Evolutionary conservation across 139 green algal species (phyloP).

Genomic region (Gonium pectorale): DNA sequence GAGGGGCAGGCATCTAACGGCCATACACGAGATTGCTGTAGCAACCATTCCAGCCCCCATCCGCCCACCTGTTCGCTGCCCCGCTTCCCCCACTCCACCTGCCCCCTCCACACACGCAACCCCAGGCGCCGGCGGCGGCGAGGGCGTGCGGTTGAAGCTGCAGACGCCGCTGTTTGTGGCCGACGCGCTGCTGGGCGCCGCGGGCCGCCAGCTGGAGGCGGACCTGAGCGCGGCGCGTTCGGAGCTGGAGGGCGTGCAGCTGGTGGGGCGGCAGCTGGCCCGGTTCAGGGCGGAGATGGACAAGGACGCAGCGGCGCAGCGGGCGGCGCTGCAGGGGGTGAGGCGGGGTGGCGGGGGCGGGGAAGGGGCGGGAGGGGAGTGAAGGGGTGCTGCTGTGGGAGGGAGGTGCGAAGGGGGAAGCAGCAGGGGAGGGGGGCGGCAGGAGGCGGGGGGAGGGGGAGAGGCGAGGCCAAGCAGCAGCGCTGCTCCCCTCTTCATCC

Average conservation of each 20-base stretch:
- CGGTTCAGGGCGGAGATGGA: constrained; percentile 85
- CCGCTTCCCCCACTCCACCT: neutral
- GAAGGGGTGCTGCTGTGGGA: neutral
- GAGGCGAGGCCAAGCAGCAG: too few relatives aligned
- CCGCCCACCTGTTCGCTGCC: too few relatives aligned
- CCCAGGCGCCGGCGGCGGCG: constrained; percentile 52
- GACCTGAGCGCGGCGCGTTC: constrained; percentile 48
- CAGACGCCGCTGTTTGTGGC: constrained; percentile 92
- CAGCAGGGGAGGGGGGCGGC: neutral
- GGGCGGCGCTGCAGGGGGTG: constrained; percentile 59
- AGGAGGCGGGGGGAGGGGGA: too few relatives aligned
- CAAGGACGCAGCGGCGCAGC: constrained; percentile 79
- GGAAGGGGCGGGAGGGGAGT: neutral
- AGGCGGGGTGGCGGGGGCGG: neutral
- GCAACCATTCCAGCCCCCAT: too few relatives aligned
- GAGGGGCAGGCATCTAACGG: too few relatives aligned
- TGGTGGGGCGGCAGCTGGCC: constrained; percentile 77
- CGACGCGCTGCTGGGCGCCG: constrained; percentile 84
- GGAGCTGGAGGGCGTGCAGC: constrained; percentile 62
- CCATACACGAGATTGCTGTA: too few relatives aligned
- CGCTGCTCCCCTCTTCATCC: too few relatives aligned
- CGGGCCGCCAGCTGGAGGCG: constrained; percentile 64
- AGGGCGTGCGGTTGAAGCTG: constrained; percentile 94
- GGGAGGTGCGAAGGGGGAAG: too few relatives aligned
- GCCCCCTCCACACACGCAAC: neutral